Evolutionary conservation across 169 alveolate species (phyloP).

Genomic region (Hammondia hammondi): DNA sequence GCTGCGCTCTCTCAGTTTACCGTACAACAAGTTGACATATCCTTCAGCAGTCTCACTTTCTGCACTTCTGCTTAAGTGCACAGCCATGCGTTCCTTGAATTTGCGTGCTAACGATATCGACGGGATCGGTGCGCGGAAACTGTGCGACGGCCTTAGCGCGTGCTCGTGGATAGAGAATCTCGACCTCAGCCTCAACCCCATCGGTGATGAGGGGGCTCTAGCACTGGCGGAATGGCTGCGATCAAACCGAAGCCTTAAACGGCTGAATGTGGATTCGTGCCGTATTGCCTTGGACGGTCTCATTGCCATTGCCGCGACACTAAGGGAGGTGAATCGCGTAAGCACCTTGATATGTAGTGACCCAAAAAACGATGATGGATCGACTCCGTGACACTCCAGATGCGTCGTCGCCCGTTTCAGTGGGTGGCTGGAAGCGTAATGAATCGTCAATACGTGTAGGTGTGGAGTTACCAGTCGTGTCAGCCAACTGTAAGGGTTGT

Average conservation of each 20-base stretch:
- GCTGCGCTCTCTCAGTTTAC: constrained; percentile 19
- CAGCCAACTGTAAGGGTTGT: no score
- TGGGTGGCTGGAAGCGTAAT: not conserved
- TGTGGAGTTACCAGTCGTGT: no score
- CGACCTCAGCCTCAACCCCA: constrained; percentile 21
- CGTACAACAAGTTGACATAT: not conserved
- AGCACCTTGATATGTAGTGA: not conserved
- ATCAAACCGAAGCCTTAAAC: not conserved
- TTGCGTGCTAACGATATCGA: not conserved
- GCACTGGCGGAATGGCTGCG: constrained; percentile 28
- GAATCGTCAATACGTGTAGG: not conserved
- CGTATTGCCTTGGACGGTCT: constrained; percentile 15
- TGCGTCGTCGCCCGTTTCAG: not conserved
- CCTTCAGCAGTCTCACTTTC: not conserved
- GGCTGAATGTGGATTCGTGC: not conserved
- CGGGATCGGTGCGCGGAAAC: not conserved
- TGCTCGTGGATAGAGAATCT: not conserved
- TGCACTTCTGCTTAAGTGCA: not conserved
- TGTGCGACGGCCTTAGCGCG: not conserved
- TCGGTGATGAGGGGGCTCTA: not conserved
- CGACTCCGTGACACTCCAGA: not conserved
- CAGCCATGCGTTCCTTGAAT: not conserved
- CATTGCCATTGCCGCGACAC: not conserved
- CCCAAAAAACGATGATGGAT: not conserved
- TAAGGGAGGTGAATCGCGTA: not conserved